Evolutionary conservation across 768 basidiomycete species (phyloP).

Genomic region (Serendipita vermifera): DNA sequence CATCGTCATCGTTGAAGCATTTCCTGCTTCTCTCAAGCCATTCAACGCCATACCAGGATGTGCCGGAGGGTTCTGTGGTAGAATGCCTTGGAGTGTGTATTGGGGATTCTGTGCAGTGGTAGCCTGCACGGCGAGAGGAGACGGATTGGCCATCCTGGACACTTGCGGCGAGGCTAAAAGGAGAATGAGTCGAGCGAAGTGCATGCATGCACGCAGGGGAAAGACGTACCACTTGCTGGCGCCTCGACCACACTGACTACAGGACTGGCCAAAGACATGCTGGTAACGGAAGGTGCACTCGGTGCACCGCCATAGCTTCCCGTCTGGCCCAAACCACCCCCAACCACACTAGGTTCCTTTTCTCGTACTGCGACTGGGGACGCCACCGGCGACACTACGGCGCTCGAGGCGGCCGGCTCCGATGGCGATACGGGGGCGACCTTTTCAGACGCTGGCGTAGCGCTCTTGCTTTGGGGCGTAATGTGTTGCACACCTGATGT

Average conservation of each 20-base stretch:
- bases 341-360: neutral
- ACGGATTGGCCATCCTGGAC: neutral
- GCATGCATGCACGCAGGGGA: too few species aligned
- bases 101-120: too few species aligned
- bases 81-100: constrained; percentile 2
- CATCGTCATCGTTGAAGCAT: neutral
- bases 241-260: neutral
- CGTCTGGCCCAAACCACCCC: neutral
- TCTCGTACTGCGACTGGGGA: constrained; percentile 16
- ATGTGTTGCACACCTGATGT: neutral
- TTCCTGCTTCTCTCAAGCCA: neutral
- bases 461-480: constrained; percentile 20
- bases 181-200: too few species aligned
- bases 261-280: constrained; percentile 6
- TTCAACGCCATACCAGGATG: neutral
- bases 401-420: constrained; percentile 11
- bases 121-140: neutral
- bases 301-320: constrained; percentile 6
- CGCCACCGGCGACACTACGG: constrained; percentile 12
- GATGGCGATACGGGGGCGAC: constrained; percentile 25
- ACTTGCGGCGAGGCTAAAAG: neutral
- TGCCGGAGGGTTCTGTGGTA: neutral
- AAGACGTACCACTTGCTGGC: neutral
- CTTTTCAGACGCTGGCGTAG: constrained; percentile 39
- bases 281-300: neutral